Conservation (phyloP, 148 eudicot genomes). For the Arbutus unedo region DNA sequence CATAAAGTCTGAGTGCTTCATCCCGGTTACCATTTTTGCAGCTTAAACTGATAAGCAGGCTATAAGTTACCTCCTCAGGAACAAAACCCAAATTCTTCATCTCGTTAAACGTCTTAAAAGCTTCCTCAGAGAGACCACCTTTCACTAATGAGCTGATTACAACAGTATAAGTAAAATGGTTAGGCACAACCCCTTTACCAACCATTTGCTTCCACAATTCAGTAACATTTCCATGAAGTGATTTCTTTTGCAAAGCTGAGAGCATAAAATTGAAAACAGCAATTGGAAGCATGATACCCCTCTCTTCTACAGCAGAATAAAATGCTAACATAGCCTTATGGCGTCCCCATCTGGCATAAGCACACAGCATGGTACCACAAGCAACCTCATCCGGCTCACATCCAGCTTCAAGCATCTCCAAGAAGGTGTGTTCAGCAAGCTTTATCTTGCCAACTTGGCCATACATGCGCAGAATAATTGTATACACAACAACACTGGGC, state of each 20-base stretch:
- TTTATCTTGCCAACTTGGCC: slow-evolving; percentile 91
- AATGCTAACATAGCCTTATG: slow-evolving; percentile 87
- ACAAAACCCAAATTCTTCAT: slow-evolving; percentile 69
- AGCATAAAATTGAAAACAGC: slow-evolving; percentile 90
- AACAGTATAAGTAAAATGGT: slow-evolving; percentile 75
- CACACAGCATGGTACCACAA: slow-evolving; percentile 92
- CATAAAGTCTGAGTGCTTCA: slow-evolving; percentile 58
- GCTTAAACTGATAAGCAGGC: slow-evolving; percentile 54
- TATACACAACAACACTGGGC: slow-evolving; percentile 81
- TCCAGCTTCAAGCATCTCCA: slow-evolving; percentile 97
- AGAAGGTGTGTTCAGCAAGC: slow-evolving; percentile 81
- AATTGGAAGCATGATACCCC: slow-evolving; percentile 57
- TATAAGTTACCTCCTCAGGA: slow-evolving; percentile 87
- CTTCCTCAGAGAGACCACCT: slow-evolving; percentile 61
- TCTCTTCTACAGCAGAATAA: slow-evolving; percentile 71
- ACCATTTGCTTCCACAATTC: slow-evolving; percentile 67
- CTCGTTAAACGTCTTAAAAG: slow-evolving; percentile 46
- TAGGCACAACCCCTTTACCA: slow-evolving; percentile 45
- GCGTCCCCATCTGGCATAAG: slow-evolving; percentile 94
- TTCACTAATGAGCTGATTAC: slow-evolving; percentile 73
- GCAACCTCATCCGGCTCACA: slow-evolving; percentile 98
- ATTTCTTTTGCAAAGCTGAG: slow-evolving; percentile 88
- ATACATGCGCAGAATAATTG: slow-evolving; percentile 81
- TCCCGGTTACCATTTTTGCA: slow-evolving; percentile 49
- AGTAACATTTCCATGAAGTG: slow-evolving; percentile 52